Evolutionary conservation across 2,329 filamentous ascomycete species (phyloP), one percentile per base, ranked within the genome.

Genomic region (Calycina marina): DNA sequence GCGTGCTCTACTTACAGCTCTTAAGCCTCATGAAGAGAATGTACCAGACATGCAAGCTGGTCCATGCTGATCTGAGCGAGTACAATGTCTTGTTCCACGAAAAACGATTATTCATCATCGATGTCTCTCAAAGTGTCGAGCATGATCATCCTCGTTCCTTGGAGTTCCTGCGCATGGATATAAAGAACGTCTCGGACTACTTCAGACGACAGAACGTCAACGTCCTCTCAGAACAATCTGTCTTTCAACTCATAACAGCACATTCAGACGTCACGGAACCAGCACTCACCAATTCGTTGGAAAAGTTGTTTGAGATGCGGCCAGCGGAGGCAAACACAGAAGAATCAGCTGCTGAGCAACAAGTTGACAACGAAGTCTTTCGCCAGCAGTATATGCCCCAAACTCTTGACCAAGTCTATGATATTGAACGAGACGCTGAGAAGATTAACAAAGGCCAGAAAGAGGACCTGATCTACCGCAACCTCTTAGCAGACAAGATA

Each of bases 61-160:
- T 98, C 1, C 90, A 98, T 54, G 90, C 86, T 30, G 90, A 98
- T 70, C 56, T 98, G 53, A 93, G 83, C 63, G 90, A 98, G 66
- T 98, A 98, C 70, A 98, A 98, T 51, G 72, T 96, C 32, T 68
- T 98, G 13, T 98, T 92, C 61, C 69, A 94, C 61, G 68, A 84
- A 35, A 65, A 72, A 37, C 73, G 72, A 47, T 71, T 94, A 1
- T 93, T 83, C 63, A 79, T 98, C 49, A 98, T 98, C 55, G 90
- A 98, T 57, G 90, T 98, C 26, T 93, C 84, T 35, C 90, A 98
- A 60, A 90, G 81, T 51, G 90, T 98, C 13, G 92, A 96, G 61
- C 86, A 92, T 45, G 88, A 96, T 47, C 90, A 98, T 55, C 90
- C 90, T 0, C 72, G 83, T 36, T 88, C 82, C 2, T 66, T 93